Evolutionary conservation across 441 rosid genomes (phyloP).

Genomic region (Raphanus hybrid): DNA sequence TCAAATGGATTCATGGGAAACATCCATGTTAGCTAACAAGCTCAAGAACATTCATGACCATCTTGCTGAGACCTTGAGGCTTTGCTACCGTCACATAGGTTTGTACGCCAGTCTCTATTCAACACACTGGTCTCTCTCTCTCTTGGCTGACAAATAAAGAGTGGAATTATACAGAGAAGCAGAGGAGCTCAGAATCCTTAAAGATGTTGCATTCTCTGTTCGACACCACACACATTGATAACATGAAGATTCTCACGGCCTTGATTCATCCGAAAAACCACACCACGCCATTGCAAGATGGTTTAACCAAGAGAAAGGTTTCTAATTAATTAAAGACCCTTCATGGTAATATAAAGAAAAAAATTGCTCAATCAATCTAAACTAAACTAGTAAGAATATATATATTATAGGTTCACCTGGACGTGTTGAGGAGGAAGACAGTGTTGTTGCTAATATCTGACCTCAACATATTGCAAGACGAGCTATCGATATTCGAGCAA

Average conservation of each 20-base stretch:
- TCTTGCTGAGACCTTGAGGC: conserved; percentile 52
- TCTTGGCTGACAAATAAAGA: conserved; percentile 4
- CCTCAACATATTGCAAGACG: conserved; percentile 64
- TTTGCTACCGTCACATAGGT: conserved; percentile 70
- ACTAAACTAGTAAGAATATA: neutral
- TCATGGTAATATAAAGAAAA: neutral
- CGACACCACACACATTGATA: conserved; percentile 63
- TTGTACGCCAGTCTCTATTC: neutral
- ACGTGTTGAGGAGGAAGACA: conserved; percentile 67
- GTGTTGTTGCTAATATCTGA: conserved; percentile 76
- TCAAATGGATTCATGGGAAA: conserved; percentile 70
- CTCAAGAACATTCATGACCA: conserved; percentile 60
- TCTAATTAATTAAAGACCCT: neutral
- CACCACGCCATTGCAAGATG: conserved; percentile 64
- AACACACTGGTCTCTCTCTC: conserved; percentile 1
- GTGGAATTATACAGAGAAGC: conserved; percentile 55
- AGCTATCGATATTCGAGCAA: conserved; percentile 65
- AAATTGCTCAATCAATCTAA: neutral
- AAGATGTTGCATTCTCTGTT: conserved; percentile 53
- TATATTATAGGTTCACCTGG: conserved; percentile 60
- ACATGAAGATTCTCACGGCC: conserved; percentile 69
- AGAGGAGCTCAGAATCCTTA: conserved; percentile 55
- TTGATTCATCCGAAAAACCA: conserved; percentile 65
- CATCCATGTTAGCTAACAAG: conserved; percentile 69
- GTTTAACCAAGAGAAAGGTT: conserved; percentile 64